Percentiles rank a stretch among this genome's conserved stretches.
Conservation (phyloP, 495 filamentous ascomycete species). For the Penicillium coprophilum region DNA sequence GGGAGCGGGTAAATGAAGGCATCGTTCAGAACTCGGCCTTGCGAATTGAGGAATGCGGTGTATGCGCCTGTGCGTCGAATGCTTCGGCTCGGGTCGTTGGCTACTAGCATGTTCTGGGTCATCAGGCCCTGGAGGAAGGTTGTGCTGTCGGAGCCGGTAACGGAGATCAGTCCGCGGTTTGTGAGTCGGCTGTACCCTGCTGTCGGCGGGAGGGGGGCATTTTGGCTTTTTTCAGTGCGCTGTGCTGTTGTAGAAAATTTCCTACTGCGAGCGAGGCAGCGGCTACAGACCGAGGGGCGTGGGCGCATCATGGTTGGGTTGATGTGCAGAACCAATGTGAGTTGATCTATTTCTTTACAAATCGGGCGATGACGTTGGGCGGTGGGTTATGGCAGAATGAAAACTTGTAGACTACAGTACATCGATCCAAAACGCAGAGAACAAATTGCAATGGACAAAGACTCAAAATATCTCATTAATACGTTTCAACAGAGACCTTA, state of each 20-base stretch:
- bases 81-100: conserved; percentile 37
- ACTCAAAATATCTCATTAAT: too few relatives aligned
- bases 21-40: conserved; percentile 81
- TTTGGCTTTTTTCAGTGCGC: conserved; percentile 18
- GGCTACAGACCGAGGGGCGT: conserved; percentile 29
- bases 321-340: conserved; percentile 16
- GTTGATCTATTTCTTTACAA: conserved; percentile 18
- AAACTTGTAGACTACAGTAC: background rate
- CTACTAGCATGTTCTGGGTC: conserved; percentile 66
- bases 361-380: conserved; percentile 32
- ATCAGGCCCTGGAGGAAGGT: conserved; percentile 86
- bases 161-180: conserved; percentile 72
- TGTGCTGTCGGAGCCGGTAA: conserved; percentile 74
- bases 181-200: conserved; percentile 55
- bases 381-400: conserved; percentile 33
- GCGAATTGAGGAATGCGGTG: conserved; percentile 79
- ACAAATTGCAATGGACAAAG: too few relatives aligned
- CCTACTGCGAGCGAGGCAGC: conserved; percentile 27
- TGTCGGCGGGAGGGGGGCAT: conserved; percentile 32
- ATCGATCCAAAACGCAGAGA: too few relatives aligned
- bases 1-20: conserved; percentile 78
- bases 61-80: conserved; percentile 58
- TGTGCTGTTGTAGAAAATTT: conserved; percentile 36
- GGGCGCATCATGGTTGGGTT: conserved; percentile 37
- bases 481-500: too few relatives aligned